Base-by-base conservation (phyloP, 768 basidiomycete genomes). In the Tephrocybe sp. region DNA sequence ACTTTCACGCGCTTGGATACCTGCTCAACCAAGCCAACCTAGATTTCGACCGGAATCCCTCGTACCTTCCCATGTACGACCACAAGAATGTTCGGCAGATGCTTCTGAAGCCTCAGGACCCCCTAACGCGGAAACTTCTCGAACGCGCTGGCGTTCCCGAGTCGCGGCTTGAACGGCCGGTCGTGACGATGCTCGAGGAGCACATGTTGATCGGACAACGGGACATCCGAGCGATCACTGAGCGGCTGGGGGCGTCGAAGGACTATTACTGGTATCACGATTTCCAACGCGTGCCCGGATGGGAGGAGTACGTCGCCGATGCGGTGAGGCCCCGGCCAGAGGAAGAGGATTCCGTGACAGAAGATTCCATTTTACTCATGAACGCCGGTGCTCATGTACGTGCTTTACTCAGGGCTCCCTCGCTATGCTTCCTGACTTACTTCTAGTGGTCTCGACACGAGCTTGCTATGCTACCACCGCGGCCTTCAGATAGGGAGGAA, bases 181-280 rank as follows among this genome's bases (percentile, higher is more conserved):
- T 67, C 28, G 42, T 66, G 24, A 67, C 64, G 12, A 53, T 64
- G 54, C 59, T 67, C 13, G 62, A 67, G 34, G 63, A 66, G 38
- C 61, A 64, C 53, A 60, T 67, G 59, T 40, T 64, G 9, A 54
- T 67, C 35, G 57, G 55, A 26, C 55, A 64, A 22, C 48, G 44
- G 11, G 64, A 67, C 37, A 63, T 67, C 31, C 51, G 58, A 18
- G 47, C 53, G 8, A 66, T 67, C 41, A 61, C 63, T 5, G 58
- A 64, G 32, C 47, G 53, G 15, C 39, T 65, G 19, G 63, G 63
- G 9, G 64, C 63, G 1, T 53, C 54, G 13, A 53, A 60, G 27
- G 51, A 53, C 16, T 58, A 61, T 38, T n/a, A 53, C 28, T 66
- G 64, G 66, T 53, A 57, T 41, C 62, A 60, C 42, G 47, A 59